Conservation (phyloP, 257 asterid genomes). For the Misopates orontium region DNA sequence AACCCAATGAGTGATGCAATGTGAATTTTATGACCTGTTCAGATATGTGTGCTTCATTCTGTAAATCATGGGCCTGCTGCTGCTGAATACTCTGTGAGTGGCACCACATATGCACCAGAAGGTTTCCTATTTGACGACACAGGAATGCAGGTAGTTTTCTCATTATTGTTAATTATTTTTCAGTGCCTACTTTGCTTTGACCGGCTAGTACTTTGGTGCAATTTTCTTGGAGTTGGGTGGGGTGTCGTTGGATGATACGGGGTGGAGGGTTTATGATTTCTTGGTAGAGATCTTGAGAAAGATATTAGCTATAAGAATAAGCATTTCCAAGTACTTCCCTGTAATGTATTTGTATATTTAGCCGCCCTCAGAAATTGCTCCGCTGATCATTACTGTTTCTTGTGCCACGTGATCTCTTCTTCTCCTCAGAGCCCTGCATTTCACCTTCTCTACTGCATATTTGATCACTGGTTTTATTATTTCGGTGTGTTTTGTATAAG, state of each 20-base stretch:
- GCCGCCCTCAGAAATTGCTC: slow-evolving; percentile 13
- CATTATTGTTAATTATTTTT: neutral
- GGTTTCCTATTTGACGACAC: slow-evolving; percentile 71
- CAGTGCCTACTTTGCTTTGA: neutral
- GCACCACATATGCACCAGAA: slow-evolving; percentile 97
- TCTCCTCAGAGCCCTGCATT: neutral
- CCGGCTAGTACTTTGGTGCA: slow-evolving; percentile 6
- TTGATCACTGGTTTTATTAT: neutral
- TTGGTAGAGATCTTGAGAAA: too few relatives aligned
- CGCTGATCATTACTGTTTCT: neutral
- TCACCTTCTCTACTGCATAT: neutral
- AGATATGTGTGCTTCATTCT: slow-evolving; percentile 90
- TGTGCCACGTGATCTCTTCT: slow-evolving; percentile 11
- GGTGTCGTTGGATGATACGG: too few relatives aligned
- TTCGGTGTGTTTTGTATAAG: neutral
- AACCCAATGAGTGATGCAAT: slow-evolving; percentile 17
- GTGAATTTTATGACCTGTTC: slow-evolving; percentile 19
- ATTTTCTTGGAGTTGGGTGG: slow-evolving; percentile 4
- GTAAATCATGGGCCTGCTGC: slow-evolving; percentile 60
- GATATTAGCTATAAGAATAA: too few relatives aligned
- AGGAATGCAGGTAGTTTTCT: slow-evolving; percentile 60
- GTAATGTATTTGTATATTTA: neutral
- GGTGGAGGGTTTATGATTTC: slow-evolving; percentile 2
- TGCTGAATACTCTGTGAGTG: slow-evolving; percentile 77
- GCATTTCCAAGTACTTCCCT: neutral